Conservation (phyloP, 148 eudicot genomes). For the Rhododendron henanense region DNA sequence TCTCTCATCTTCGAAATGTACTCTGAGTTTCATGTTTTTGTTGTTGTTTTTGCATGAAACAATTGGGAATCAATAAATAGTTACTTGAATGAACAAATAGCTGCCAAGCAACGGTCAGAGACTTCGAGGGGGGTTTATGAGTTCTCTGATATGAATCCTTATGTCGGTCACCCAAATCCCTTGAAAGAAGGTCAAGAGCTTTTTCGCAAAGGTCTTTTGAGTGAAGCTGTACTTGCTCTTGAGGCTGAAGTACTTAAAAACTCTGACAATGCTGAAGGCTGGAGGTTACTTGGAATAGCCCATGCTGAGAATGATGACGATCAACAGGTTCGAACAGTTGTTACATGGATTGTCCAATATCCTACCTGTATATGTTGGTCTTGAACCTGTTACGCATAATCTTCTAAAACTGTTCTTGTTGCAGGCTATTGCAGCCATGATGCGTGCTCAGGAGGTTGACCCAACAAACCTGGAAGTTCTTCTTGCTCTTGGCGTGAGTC, state of each 20-base stretch:
- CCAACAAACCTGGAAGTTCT: slow-evolving; percentile 93
- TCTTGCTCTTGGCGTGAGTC: slow-evolving; percentile 99
- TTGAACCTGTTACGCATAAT: neutral
- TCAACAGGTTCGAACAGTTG: slow-evolving; percentile 63
- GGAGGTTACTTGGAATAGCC: slow-evolving; percentile 95
- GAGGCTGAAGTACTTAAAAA: slow-evolving; percentile 96
- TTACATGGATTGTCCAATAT: slow-evolving; percentile 12
- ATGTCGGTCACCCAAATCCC: slow-evolving; percentile 94
- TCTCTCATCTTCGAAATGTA: neutral
- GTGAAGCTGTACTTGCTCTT: slow-evolving; percentile 98
- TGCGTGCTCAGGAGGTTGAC: slow-evolving; percentile 93
- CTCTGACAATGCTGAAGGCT: slow-evolving; percentile 93
- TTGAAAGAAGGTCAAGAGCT: slow-evolving; percentile 92
- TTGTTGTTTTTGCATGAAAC: neutral
- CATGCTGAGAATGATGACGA: slow-evolving; percentile 99
- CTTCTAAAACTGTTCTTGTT: slow-evolving; percentile 11
- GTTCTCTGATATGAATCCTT: slow-evolving; percentile 93
- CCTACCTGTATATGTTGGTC: slow-evolving; percentile 4
- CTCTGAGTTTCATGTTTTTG: neutral
- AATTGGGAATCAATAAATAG: slow-evolving; percentile 30
- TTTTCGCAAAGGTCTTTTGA: slow-evolving; percentile 87
- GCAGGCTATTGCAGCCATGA: slow-evolving; percentile 98
- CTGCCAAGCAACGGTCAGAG: slow-evolving; percentile 46
- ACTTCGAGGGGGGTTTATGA: slow-evolving; percentile 75
- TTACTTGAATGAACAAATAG: slow-evolving; percentile 73